Percentiles rank a stretch among this genome's conserved stretches.
phyloP scores from a whole-genome alignment of 2,329 filamentous ascomycete genomes.

The Hypoxylon sp. region DNA sequence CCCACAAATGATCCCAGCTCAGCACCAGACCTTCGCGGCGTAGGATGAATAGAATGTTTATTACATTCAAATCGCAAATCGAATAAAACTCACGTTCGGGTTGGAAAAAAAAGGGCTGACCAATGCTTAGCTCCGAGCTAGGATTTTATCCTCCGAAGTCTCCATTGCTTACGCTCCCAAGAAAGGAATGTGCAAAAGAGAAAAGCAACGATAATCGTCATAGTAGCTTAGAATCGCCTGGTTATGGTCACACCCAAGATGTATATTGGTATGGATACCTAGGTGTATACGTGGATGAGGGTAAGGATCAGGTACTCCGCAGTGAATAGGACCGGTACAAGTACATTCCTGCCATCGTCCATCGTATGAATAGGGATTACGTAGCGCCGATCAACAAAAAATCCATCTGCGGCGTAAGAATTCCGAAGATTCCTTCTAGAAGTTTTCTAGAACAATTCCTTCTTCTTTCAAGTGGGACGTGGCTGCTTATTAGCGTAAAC shows the following conservation, averaged over 20 bases:
- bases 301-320: slow-evolving; percentile 6
- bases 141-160: slow-evolving; percentile 24
- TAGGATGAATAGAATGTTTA: slow-evolving; percentile 3
- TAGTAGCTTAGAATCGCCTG: too few relatives aligned
- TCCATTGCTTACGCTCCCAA: slow-evolving; percentile 34
- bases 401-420: slow-evolving; percentile 18
- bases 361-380: slow-evolving; percentile 25
- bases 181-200: slow-evolving; percentile 36
- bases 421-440: slow-evolving; percentile 38
- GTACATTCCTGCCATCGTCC: slow-evolving; percentile 1
- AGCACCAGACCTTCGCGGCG: slow-evolving; percentile 22
- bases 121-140: slow-evolving; percentile 31
- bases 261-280: too few relatives aligned
- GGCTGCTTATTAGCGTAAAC: slow-evolving; percentile 20
- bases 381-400: slow-evolving; percentile 27
- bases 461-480: slow-evolving; percentile 23
- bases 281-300: too few relatives aligned
- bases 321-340: slow-evolving; percentile 7
- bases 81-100: too few relatives aligned
- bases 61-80: too few relatives aligned
- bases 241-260: too few relatives aligned
- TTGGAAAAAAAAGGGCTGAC: slow-evolving; percentile 4
- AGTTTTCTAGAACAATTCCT: slow-evolving; percentile 42
- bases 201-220: too few relatives aligned
- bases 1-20: slow-evolving; percentile 32